Evolutionary conservation across 208 protist species (phyloP), one percentile per base, ranked within the genome.

Genomic region (Wallacemonas sp.): DNA sequence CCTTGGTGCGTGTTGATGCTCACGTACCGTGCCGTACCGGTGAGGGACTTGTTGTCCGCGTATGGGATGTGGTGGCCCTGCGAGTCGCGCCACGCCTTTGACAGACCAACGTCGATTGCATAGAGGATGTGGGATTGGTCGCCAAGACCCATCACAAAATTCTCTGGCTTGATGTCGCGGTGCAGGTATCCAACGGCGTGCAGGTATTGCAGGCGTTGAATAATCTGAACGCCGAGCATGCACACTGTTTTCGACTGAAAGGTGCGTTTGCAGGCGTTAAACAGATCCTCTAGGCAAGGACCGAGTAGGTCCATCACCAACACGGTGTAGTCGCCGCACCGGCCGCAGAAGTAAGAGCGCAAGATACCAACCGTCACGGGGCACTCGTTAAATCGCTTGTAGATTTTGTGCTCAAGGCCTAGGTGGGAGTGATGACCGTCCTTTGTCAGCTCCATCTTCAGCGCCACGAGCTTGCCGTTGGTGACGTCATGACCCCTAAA

Each of bases 271-370:
- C 93, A 98, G 48, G 95, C 82, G 33, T 93, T 96, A 66, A 99
- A 99, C 5, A 99, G 73, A 67, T 99, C 98, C 65, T 99, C 98
- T 10, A 99, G 81, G 48, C 81, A 96, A 10, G 98, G 98, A 0
- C 99, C 99, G 0, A 99, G 82, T 9, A 99, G 76, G 46, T 99
- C 98, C 79, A 99, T 99, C 22, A 99, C 98, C 81, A 99, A 95
- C 12, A 99, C 97, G 61, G 99, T 98, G 73, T 99, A 99, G 37
- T 99, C 95, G 1, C 97, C 97, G 34, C 98, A 96, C 3, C 88
- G 45, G 1, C 98, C 98, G 73, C 83, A 99, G 76, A 94, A 99
- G 68, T 92, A 93, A 1, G 99, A 81, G 26, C 87, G 71, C 0
- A 98, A 97, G 26, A 99, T 96, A 29, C 98, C 98, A 6, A 98